phyloP scores from a whole-genome alignment of 371 early-diverging fungal genomes.

The Nematocida homosporus region DNA sequence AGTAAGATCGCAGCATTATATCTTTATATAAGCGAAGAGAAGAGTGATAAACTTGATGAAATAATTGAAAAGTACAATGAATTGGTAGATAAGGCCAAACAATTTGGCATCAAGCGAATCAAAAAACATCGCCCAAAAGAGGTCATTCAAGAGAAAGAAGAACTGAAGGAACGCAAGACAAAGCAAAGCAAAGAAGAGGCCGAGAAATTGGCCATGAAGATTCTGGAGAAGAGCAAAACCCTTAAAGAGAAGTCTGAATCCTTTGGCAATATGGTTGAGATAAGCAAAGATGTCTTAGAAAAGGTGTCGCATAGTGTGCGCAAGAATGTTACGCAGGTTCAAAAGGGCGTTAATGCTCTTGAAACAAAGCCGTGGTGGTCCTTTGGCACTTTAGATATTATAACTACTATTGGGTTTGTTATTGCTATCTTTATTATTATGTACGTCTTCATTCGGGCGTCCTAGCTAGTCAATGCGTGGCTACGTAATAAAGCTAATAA shows the following conservation, averaged over 20 bases:
- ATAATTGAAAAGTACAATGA: slow-evolving; percentile 28
- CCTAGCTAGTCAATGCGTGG: neutral
- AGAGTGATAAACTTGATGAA: neutral
- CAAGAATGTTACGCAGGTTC: slow-evolving; percentile 36
- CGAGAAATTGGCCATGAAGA: slow-evolving; percentile 21
- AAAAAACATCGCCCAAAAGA: slow-evolving; percentile 19
- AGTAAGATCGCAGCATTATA: slow-evolving; percentile 30
- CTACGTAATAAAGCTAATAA: no score
- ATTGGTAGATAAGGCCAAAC: slow-evolving; percentile 20
- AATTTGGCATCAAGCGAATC: slow-evolving; percentile 18
- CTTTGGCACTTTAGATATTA: slow-evolving; percentile 1
- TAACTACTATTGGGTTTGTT: slow-evolving; percentile 15
- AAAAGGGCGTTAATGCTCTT: slow-evolving; percentile 23
- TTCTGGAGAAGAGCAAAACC: slow-evolving; percentile 42
- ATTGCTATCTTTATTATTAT: slow-evolving; percentile 36
- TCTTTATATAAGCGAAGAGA: slow-evolving; percentile 19
- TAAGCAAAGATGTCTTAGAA: slow-evolving; percentile 42
- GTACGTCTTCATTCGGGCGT: slow-evolving; percentile 28
- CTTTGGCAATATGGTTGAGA: slow-evolving; percentile 51
- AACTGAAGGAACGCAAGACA: slow-evolving; percentile 18
- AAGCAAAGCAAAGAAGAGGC: neutral
- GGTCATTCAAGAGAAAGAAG: slow-evolving; percentile 1
- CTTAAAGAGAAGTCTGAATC: slow-evolving; percentile 42
- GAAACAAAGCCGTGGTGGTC: slow-evolving; percentile 31
- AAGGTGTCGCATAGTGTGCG: slow-evolving; percentile 15